A percentile compares a stretch with the other conserved stretches of the same genome.
Evolutionary conservation across 345 rosid genomes (phyloP).

Genomic region (Lagerstroemia speciosa): DNA sequence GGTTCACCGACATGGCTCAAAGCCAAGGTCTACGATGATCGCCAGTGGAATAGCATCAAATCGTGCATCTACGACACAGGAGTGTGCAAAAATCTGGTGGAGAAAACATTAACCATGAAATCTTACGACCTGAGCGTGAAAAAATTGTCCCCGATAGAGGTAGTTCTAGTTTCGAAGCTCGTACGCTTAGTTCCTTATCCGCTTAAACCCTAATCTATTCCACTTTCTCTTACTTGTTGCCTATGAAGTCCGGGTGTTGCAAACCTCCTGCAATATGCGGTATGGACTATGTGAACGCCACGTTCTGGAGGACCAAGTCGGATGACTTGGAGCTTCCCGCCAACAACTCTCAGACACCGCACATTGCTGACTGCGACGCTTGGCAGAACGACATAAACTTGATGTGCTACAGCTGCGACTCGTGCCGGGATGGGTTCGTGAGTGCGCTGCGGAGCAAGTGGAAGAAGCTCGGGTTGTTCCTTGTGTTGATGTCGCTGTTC

Average conservation of each 20-base stretch:
- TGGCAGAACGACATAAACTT: slow-evolving; percentile 41
- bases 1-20: slow-evolving; percentile 57
- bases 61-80: slow-evolving; percentile 45
- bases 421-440: slow-evolving; percentile 51
- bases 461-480: slow-evolving; percentile 61
- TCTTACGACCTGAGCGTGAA: slow-evolving; percentile 27
- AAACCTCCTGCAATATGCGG: slow-evolving; percentile 49
- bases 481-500: slow-evolving; percentile 40
- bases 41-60: slow-evolving; percentile 51
- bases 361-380: slow-evolving; percentile 32
- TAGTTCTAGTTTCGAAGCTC: background rate
- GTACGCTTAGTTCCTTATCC: background rate
- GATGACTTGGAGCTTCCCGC: slow-evolving; percentile 8
- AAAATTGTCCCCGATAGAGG: slow-evolving; percentile 54
- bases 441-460: slow-evolving; percentile 45
- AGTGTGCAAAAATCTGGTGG: slow-evolving; percentile 33
- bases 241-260: slow-evolving; percentile 65
- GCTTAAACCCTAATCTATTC: background rate
- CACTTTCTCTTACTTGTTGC: background rate
- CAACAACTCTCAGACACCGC: background rate
- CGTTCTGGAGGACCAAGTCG: slow-evolving; percentile 34
- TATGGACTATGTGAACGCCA: slow-evolving; percentile 54
- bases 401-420: slow-evolving; percentile 50
- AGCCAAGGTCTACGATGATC: slow-evolving; percentile 27
- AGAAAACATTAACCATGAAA: slow-evolving; percentile 17